Conservation (phyloP, 2,329 filamentous ascomycete species). For the Apiospora marii region DNA sequence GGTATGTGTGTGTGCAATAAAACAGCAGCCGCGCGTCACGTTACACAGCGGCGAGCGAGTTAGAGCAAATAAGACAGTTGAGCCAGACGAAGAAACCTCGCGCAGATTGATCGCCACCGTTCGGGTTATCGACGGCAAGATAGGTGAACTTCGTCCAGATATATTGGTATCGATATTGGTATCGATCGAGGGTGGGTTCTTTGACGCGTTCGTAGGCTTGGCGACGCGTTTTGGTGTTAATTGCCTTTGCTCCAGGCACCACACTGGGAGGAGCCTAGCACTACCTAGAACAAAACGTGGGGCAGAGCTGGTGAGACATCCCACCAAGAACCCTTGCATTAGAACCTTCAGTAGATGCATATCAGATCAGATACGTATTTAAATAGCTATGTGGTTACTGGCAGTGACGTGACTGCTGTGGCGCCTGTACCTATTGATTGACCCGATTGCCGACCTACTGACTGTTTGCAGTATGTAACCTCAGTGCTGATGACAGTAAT, state of each 20-base stretch:
- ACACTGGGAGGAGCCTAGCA: background rate
- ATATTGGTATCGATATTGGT: background rate
- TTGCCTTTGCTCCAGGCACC: conserved; percentile 5
- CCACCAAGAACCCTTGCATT: background rate
- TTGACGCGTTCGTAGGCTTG: conserved; percentile 3
- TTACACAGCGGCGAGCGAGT: background rate
- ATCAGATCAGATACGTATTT: conserved; percentile 9
- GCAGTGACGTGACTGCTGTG: conserved; percentile 13
- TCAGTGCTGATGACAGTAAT: background rate
- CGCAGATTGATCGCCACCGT: background rate
- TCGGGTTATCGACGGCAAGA: background rate
- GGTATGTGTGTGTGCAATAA: background rate
- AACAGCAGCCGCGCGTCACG: background rate
- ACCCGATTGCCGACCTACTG: background rate
- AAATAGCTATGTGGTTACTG: background rate
- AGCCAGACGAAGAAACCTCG: background rate
- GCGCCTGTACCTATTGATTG: background rate
- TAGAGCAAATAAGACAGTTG: background rate
- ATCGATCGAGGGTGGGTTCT: background rate
- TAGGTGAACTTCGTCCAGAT: background rate
- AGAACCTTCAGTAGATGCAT: background rate
- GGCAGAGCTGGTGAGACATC: background rate
- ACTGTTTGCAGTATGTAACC: background rate
- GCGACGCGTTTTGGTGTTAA: conserved; percentile 24
- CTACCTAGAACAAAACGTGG: conserved; percentile 4